Evolutionary conservation across 352 stramenopile genomes (phyloP).

Genomic region (Blastocystis sp.): DNA sequence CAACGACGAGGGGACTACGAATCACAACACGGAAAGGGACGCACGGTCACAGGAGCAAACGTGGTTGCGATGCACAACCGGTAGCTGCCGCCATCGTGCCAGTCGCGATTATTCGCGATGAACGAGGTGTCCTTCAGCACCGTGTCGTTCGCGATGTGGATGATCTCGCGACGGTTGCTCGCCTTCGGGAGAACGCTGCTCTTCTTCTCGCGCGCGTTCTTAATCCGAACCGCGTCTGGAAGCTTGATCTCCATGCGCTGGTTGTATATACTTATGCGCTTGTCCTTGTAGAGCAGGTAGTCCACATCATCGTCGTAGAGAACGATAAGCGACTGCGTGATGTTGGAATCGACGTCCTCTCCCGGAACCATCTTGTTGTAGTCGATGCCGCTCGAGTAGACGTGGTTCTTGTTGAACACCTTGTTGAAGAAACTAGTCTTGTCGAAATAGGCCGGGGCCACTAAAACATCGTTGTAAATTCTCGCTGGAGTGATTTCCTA

Average conservation of each 20-base stretch:
- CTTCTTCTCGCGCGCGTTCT: not conserved
- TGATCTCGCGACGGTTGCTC: not conserved
- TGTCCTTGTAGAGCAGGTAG: not conserved
- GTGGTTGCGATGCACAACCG: constrained; percentile 7
- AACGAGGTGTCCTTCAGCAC: constrained; percentile 8
- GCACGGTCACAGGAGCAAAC: constrained; percentile 14
- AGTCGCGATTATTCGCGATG: not conserved
- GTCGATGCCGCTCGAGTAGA: constrained; percentile 16
- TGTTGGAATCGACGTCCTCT: not conserved
- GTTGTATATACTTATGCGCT: not conserved
- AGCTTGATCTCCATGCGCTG: not conserved
- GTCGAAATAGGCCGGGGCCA: not conserved
- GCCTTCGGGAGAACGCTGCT: not conserved
- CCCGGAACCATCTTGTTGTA: not conserved
- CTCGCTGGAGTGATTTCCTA: not conserved
- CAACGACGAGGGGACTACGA: not conserved
- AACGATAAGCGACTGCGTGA: not conserved
- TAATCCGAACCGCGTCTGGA: not conserved
- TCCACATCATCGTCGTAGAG: constrained; percentile 20
- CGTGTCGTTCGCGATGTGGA: not conserved
- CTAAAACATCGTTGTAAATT: not conserved
- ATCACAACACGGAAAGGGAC: too few species aligned
- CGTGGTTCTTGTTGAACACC: not conserved
- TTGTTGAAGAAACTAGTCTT: not conserved
- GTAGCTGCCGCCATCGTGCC: not conserved